A percentile compares a stretch with the other conserved stretches of the same genome.
These are phyloP conservation scores for Candida sp. DNA, from an alignment of 1,139 yeast species.

Conservation along the genomic window DNA sequence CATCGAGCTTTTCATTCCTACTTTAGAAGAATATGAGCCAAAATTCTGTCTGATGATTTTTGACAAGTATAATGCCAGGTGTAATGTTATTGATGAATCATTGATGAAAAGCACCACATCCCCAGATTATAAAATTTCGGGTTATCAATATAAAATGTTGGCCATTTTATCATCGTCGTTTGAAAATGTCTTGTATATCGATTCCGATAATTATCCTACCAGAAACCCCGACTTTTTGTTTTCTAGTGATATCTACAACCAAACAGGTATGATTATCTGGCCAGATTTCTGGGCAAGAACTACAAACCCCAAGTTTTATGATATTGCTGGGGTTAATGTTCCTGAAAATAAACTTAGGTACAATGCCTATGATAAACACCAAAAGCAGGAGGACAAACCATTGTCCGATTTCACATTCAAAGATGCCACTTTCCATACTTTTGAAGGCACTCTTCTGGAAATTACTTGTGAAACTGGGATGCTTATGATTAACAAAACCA, in stretches of 20 bases:
- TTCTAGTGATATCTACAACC: conserved; percentile 32
- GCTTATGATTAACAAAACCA: conserved; percentile 51
- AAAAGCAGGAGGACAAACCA: conserved; percentile 19
- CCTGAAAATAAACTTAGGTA: conserved; percentile 36
- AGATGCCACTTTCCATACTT: conserved; percentile 47
- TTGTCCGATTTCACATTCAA: conserved; percentile 28
- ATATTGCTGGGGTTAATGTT: conserved; percentile 38
- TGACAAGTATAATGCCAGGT: conserved; percentile 51
- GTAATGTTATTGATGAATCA: conserved; percentile 43
- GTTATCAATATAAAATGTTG: conserved; percentile 62
- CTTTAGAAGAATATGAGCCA: conserved; percentile 43
- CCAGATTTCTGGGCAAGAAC: conserved; percentile 52
- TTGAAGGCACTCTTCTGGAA: conserved; percentile 57
- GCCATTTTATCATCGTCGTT: conserved; percentile 59
- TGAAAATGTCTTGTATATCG: conserved; percentile 58
- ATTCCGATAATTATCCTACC: conserved; percentile 66
- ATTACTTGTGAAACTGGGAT: conserved; percentile 67
- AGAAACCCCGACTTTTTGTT: conserved; percentile 48
- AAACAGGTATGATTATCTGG: conserved; percentile 47
- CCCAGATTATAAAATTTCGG: conserved; percentile 37
- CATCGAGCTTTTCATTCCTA: conserved; percentile 51
- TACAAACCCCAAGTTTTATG: conserved; percentile 43
- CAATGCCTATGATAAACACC: conserved; percentile 27
- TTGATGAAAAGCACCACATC: conserved; percentile 19
- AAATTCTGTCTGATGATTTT: conserved; percentile 51